Evolutionary conservation across 371 early-diverging fungal genomes (phyloP).

Genomic region (Rhizomucor miehei): DNA sequence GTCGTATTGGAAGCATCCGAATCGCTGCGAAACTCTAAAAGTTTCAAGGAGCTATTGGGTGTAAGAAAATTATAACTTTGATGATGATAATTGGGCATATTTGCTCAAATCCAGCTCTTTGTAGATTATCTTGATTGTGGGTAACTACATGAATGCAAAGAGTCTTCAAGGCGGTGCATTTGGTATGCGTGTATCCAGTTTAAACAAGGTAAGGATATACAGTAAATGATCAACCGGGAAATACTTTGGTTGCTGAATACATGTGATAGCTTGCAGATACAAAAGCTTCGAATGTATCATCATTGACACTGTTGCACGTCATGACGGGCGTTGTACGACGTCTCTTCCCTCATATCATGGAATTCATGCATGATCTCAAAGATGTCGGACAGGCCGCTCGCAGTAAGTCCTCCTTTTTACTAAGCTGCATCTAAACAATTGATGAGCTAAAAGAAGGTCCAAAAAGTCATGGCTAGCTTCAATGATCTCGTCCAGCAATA

Average conservation of each 20-base stretch:
- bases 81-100: background rate
- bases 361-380: conserved; percentile 38
- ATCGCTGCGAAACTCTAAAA: conserved; percentile 25
- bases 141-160: conserved; percentile 63
- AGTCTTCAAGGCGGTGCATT: conserved; percentile 60
- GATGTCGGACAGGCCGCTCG: conserved; percentile 37
- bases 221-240: conserved; percentile 5
- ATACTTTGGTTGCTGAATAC: background rate
- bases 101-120: background rate
- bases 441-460: no score
- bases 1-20: conserved; percentile 32
- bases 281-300: conserved; percentile 41
- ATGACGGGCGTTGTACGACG: conserved; percentile 40
- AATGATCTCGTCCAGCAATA: conserved; percentile 30
- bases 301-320: conserved; percentile 47
- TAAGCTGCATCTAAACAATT: conserved; percentile 7
- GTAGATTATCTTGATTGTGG: conserved; percentile 51
- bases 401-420: conserved; percentile 28
- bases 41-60: conserved; percentile 27
- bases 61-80: conserved; percentile 10
- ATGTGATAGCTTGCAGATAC: conserved; percentile 47
- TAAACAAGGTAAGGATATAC: conserved; percentile 40
- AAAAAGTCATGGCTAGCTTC: conserved; percentile 22
- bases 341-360: conserved; percentile 45
- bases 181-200: conserved; percentile 53